A percentile compares a stretch with the other conserved stretches of the same genome.
Conservation (phyloP, 306 rosid species). For the Oxytropis ochrocephala region DNA sequence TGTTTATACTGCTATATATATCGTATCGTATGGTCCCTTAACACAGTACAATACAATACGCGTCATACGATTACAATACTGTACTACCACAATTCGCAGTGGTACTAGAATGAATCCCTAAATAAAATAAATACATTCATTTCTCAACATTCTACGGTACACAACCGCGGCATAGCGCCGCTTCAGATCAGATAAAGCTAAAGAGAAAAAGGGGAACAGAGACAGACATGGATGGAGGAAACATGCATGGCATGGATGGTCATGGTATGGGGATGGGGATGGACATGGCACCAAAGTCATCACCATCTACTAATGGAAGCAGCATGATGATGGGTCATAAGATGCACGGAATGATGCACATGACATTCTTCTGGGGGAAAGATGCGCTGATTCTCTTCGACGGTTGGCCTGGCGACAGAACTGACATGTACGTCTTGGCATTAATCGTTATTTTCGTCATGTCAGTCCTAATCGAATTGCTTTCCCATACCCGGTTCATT, state of each 20-base stretch:
- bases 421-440: conserved; percentile 56
- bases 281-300: not conserved
- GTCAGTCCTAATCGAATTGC: conserved; percentile 44
- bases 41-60: not conserved
- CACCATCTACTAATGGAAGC: not conserved
- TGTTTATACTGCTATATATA: no score
- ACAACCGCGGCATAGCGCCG: not conserved
- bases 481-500: conserved; percentile 41
- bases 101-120: not conserved
- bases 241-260: conserved; percentile 24
- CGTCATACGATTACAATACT: not conserved
- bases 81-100: not conserved
- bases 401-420: conserved; percentile 53
- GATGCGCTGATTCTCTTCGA: conserved; percentile 48
- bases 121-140: not conserved
- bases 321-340: not conserved
- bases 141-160: not conserved
- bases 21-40: no score
- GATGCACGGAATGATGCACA: conserved; percentile 52
- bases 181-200: not conserved
- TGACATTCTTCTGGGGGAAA: conserved; percentile 87
- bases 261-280: not conserved
- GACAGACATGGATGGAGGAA: not conserved
- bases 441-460: conserved; percentile 46
- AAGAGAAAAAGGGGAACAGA: not conserved